Evolutionary conservation across 768 basidiomycete genomes (phyloP).

Genomic region (Xanthoconium purpureum): DNA sequence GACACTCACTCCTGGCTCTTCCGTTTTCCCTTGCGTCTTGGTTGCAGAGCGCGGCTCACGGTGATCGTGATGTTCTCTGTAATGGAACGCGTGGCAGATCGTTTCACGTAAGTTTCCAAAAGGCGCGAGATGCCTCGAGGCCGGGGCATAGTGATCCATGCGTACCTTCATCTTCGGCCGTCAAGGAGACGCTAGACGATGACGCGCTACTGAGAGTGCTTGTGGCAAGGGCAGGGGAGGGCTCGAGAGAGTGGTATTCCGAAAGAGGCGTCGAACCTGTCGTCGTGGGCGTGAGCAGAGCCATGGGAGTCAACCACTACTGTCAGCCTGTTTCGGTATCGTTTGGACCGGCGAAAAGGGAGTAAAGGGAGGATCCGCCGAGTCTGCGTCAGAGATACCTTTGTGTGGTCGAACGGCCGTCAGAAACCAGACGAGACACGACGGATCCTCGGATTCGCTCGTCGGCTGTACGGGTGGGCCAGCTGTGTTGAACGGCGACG

Average conservation of each 20-base stretch:
- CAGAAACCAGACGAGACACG: conserved; percentile 44
- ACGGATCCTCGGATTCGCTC: conserved; percentile 42
- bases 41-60: conserved; percentile 40
- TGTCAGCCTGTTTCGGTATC: conserved; percentile 6
- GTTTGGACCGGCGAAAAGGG: conserved; percentile 3
- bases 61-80: conserved; percentile 77
- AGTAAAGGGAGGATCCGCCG: conserved; percentile 49
- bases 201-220: conserved; percentile 29
- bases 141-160: conserved; percentile 15
- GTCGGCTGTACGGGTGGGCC: not conserved
- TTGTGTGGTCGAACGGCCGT: conserved; percentile 35
- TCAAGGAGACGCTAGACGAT: conserved; percentile 53
- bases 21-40: conserved; percentile 48
- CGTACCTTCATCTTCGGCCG: conserved; percentile 64
- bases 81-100: conserved; percentile 26
- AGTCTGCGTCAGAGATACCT: conserved; percentile 43
- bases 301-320: conserved; percentile 12
- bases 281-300: conserved; percentile 23
- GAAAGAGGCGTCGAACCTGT: conserved; percentile 33
- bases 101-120: conserved; percentile 34
- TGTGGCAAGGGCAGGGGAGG: conserved; percentile 24
- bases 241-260: conserved; percentile 32
- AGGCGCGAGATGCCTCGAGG: conserved; percentile 25
- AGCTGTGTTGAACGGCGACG: conserved; percentile 1
- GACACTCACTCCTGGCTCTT: conserved; percentile 66